These are phyloP conservation scores for Toxoplasma gondii DNA, from an alignment of 169 alveolate species.

Conservation along the genomic window DNA sequence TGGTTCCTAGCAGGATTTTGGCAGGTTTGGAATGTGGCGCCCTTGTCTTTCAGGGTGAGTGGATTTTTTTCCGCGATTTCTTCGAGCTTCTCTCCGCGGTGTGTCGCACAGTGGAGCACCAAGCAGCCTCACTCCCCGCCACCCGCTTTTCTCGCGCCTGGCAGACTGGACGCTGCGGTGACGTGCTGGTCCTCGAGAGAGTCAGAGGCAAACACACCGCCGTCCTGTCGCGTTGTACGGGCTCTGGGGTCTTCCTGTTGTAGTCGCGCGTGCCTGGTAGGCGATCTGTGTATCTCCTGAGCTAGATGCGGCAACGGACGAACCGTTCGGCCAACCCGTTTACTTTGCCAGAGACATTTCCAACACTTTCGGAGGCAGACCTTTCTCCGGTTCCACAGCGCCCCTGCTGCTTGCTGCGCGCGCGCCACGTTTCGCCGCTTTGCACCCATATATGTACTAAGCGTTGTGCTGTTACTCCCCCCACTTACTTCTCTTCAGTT, in stretches of 20 bases:
- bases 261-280: not conserved
- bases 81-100: not conserved
- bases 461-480: not conserved
- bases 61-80: not conserved
- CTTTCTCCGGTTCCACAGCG: not conserved
- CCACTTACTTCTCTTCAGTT: not conserved
- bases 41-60: not conserved
- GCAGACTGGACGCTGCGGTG: not conserved
- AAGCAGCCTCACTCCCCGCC: not conserved
- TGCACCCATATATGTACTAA: not conserved
- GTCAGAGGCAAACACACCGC: not conserved
- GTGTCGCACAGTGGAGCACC: not conserved
- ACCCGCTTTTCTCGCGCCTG: not conserved
- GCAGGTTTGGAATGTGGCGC: not conserved
- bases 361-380: not conserved
- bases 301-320: not conserved
- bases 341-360: not conserved
- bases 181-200: not conserved
- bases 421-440: not conserved
- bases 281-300: not conserved
- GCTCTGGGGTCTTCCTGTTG: not conserved
- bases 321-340: not conserved
- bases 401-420: not conserved
- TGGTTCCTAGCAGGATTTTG: constrained; percentile 11
- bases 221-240: not conserved